These are phyloP conservation scores for Akebia trifoliata DNA, from an alignment of 164 flowering plant species.

Conservation along the genomic window DNA sequence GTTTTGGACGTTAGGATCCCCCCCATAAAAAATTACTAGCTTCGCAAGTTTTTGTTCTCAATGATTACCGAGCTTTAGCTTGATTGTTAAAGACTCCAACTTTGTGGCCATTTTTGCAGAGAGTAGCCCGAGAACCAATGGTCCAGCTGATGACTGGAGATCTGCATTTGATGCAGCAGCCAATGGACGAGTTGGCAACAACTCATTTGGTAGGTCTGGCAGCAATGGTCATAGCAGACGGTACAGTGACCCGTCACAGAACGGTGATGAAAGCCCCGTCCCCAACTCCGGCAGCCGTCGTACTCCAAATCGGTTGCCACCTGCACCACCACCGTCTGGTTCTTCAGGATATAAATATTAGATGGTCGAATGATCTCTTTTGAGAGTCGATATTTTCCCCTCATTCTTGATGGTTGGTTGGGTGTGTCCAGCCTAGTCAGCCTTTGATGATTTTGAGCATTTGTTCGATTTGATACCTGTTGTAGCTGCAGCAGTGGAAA, in stretches of 20 bases:
- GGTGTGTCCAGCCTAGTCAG: neutral
- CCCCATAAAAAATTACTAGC: too few species aligned
- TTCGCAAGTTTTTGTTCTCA: too few species aligned
- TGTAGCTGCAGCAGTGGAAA: neutral
- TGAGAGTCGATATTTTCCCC: neutral
- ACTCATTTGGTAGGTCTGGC: constrained; percentile 31
- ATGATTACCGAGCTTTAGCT: too few species aligned
- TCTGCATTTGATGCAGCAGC: constrained; percentile 91
- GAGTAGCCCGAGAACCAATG: constrained; percentile 63
- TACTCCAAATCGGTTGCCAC: constrained; percentile 85
- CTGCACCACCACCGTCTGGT: constrained; percentile 59
- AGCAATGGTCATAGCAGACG: constrained; percentile 70
- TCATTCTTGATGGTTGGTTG: constrained; percentile 12
- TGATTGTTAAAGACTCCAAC: too few species aligned
- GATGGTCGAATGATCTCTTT: neutral
- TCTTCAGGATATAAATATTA: neutral
- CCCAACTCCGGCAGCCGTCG: constrained; percentile 72
- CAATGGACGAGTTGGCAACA: constrained; percentile 48
- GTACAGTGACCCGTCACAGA: constrained; percentile 66
- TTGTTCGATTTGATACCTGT: neutral
- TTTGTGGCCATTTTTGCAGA: constrained; percentile 35
- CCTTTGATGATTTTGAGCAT: constrained; percentile 9
- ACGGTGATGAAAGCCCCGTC: constrained; percentile 53
- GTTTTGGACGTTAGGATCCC: too few species aligned
- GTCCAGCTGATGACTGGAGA: constrained; percentile 79